A percentile compares a stretch with the other conserved stretches of the same genome.
These are phyloP conservation scores for Cladobotryum protrusum DNA, from an alignment of 2,329 filamentous ascomycete species.

Conservation along the genomic window DNA sequence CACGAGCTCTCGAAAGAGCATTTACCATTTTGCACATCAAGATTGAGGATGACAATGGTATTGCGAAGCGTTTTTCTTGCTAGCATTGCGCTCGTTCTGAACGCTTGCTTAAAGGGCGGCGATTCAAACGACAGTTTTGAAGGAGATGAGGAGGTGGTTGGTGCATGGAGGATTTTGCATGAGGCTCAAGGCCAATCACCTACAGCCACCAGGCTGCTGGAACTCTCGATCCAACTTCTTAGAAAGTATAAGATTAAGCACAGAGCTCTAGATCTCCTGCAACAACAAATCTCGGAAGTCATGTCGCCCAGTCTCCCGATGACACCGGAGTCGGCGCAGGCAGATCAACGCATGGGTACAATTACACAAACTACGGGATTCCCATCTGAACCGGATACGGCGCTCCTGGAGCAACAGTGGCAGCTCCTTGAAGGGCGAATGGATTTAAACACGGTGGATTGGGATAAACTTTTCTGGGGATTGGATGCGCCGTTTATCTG, in stretches of 20 bases:
- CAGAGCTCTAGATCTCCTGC: conserved; percentile 17
- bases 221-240: conserved; percentile 26
- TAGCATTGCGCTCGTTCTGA: conserved; percentile 27
- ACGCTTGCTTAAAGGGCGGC: conserved; percentile 22
- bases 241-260: conserved; percentile 25
- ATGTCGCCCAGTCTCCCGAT: conserved; percentile 17
- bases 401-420: conserved; percentile 22
- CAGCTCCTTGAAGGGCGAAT: conserved; percentile 22
- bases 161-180: conserved; percentile 29
- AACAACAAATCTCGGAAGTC: conserved; percentile 10
- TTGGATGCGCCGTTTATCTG: conserved; percentile 29
- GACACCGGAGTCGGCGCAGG: conserved; percentile 23
- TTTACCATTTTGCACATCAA: conserved; percentile 21
- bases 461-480: conserved; percentile 29
- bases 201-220: conserved; percentile 24
- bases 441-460: conserved; percentile 30
- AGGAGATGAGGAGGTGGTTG: conserved; percentile 21
- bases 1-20: conserved; percentile 22
- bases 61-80: conserved; percentile 30
- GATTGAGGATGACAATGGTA: conserved; percentile 24
- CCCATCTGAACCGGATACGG: conserved; percentile 10
- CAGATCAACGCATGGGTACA: conserved; percentile 8
- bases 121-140: conserved; percentile 18
- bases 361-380: conserved; percentile 4
- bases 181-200: conserved; percentile 24